Evolutionary conservation across 2,329 filamentous ascomycete species (phyloP).

Genomic region (Emergomyces orientalis): DNA sequence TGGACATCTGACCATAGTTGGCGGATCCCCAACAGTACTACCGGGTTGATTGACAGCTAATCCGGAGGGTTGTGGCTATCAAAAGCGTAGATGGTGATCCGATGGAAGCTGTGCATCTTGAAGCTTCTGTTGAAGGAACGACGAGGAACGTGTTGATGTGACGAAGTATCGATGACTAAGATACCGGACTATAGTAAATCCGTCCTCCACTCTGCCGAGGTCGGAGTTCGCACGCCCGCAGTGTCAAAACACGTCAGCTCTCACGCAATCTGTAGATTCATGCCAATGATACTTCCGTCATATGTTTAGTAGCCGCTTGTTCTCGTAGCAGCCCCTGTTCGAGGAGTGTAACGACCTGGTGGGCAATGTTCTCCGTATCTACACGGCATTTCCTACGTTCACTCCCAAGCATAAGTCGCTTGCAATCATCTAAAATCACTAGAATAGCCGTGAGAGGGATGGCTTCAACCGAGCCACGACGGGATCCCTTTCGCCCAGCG

Average conservation of each 20-base stretch:
- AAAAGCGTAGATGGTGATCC: background rate
- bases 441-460: constrained; percentile 25
- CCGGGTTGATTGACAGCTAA: background rate
- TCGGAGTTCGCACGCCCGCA: background rate
- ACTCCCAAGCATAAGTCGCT: background rate
- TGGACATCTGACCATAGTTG: constrained; percentile 57
- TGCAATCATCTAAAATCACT: background rate
- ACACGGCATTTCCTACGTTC: background rate
- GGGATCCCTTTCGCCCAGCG: constrained; percentile 39
- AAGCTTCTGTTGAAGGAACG: background rate
- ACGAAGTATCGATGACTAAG: background rate
- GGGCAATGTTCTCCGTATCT: background rate
- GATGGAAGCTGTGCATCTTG: background rate
- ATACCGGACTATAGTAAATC: background rate
- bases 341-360: background rate
- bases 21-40: background rate
- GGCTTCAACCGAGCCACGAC: constrained; percentile 30
- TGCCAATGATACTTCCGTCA: background rate
- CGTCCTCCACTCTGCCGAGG: background rate
- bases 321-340: background rate
- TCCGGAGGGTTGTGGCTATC: background rate
- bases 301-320: background rate
- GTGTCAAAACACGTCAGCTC: background rate
- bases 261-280: background rate
- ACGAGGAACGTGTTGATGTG: background rate